These are phyloP conservation scores for Penicillium hesseltinei DNA, from an alignment of 2,329 filamentous ascomycete species.

Conservation along the genomic window DNA sequence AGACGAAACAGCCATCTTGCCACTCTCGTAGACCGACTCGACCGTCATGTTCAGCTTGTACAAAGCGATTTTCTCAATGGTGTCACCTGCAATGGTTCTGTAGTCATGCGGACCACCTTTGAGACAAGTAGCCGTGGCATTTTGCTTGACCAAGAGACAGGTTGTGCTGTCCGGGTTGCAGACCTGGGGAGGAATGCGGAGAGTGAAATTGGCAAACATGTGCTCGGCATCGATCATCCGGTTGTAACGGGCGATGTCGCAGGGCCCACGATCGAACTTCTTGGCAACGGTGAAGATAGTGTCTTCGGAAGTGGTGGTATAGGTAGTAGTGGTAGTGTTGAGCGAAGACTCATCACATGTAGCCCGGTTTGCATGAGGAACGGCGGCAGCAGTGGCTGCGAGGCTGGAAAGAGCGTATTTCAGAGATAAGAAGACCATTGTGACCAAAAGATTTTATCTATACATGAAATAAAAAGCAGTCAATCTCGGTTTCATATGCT, in stretches of 20 bases:
- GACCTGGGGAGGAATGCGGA: slow-evolving; percentile 5
- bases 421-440: not conserved
- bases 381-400: not conserved
- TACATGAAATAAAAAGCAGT: not conserved
- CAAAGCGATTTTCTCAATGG: slow-evolving; percentile 8
- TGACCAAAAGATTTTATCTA: not conserved
- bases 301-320: slow-evolving; percentile 6
- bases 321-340: slow-evolving; percentile 1
- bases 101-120: slow-evolving; percentile 10
- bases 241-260: slow-evolving; percentile 7
- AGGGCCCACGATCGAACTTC: slow-evolving; percentile 3
- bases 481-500: not conserved
- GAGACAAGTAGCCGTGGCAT: slow-evolving; percentile 3
- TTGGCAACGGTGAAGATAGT: slow-evolving; percentile 9
- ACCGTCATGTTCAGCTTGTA: slow-evolving; percentile 8
- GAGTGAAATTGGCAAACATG: not conserved
- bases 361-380: not conserved
- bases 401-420: not conserved
- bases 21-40: not conserved
- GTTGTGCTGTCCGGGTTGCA: slow-evolving; percentile 5
- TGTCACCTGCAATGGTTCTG: slow-evolving; percentile 10
- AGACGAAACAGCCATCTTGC: not conserved
- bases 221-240: slow-evolving; percentile 7
- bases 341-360: not conserved
- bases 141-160: slow-evolving; percentile 4